Conservation (phyloP, 2,329 filamentous ascomycete species). For the Phialocephala subalpina region DNA sequence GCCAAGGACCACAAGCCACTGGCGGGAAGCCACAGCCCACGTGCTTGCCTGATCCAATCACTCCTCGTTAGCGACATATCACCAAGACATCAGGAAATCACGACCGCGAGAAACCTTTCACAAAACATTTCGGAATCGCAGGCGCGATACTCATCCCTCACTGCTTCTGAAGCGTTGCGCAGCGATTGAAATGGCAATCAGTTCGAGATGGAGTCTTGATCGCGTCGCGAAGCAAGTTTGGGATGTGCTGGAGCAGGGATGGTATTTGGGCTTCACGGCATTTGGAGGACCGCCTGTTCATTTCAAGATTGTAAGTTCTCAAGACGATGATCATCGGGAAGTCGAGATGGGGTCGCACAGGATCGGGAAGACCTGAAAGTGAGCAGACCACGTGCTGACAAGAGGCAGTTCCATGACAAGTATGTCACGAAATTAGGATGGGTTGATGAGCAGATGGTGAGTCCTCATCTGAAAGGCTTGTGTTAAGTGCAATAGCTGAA, state of each 20-base stretch:
- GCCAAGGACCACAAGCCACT: not conserved
- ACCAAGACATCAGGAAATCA: constrained; percentile 3
- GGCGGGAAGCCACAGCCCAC: not conserved
- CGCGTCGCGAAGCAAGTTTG: constrained; percentile 19
- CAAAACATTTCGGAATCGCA: not conserved
- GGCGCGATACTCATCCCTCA: not conserved
- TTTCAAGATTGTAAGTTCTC: constrained; percentile 65
- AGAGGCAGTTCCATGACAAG: constrained; percentile 59
- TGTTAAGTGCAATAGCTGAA: not conserved
- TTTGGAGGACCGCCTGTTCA: constrained; percentile 76
- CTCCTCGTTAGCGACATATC: not conserved
- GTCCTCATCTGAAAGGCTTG: constrained; percentile 25
- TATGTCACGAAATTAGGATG: constrained; percentile 69
- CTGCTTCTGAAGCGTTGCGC: not conserved
- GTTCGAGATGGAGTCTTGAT: constrained; percentile 17
- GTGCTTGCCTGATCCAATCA: not conserved
- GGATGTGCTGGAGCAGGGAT: constrained; percentile 46
- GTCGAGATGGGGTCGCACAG: too few relatives aligned
- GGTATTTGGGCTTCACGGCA: constrained; percentile 70
- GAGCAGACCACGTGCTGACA: constrained; percentile 7
- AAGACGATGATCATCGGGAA: too few relatives aligned
- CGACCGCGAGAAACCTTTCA: not conserved
- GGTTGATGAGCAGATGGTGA: constrained; percentile 74
- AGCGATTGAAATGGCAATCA: not conserved
- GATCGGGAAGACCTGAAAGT: too few relatives aligned